Conservation (phyloP, 345 rosid species). For the thale cress (Arabidopsis thaliana) region TAIR10.1 NC_003071.7:11884001-11884500, state of each 20-base stretch:
- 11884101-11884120: background rate
- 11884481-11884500: slow-evolving; percentile 78
- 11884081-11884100: slow-evolving; percentile 83
- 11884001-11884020: slow-evolving; percentile 34
- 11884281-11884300: slow-evolving; percentile 7
- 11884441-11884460: slow-evolving; percentile 9
- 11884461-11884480: background rate
- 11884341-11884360: background rate
- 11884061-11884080: slow-evolving; percentile 95
- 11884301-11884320: background rate
- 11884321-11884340: slow-evolving; percentile 5
- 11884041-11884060: slow-evolving; percentile 94
- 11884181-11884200: slow-evolving; percentile 93
- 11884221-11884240: slow-evolving; percentile 80
- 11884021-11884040: slow-evolving; percentile 91
- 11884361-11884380: background rate
- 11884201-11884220: slow-evolving; percentile 96
- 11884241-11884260: slow-evolving; percentile 16
- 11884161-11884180: slow-evolving; percentile 95
- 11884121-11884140: background rate
- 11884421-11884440: slow-evolving; percentile 11
- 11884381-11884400: slow-evolving; percentile 6
- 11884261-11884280: background rate
- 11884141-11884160: slow-evolving; percentile 45
- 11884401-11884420: slow-evolving; percentile 6